These are phyloP conservation scores for Leishmania martiniquensis DNA, from an alignment of 208 protist species.

Conservation along the genomic window DNA sequence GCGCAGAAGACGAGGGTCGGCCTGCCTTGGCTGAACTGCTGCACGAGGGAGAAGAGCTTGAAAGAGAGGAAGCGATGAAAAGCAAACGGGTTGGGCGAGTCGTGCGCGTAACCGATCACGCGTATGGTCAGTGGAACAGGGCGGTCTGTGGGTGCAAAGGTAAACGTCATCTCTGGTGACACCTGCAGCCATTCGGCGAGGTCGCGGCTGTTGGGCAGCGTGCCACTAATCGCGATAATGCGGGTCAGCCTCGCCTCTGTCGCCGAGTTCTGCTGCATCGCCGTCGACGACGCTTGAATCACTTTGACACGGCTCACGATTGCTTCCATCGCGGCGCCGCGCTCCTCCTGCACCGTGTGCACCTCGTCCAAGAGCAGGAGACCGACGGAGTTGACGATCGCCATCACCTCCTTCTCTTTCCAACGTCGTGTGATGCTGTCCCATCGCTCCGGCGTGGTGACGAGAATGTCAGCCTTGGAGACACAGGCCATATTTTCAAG, in stretches of 20 bases:
- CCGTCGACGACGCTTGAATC: conserved; percentile 32
- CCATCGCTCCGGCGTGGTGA: conserved; percentile 95
- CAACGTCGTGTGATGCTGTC: conserved; percentile 94
- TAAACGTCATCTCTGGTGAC: conserved; percentile 41
- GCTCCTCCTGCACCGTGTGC: conserved; percentile 91
- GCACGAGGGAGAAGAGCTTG: conserved; percentile 82
- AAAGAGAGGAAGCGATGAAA: conserved; percentile 93
- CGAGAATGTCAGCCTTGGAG: conserved; percentile 74
- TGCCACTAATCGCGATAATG: conserved; percentile 92
- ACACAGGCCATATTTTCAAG: conserved; percentile 42
- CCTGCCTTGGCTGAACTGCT: conserved; percentile 69
- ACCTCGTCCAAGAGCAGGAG: conserved; percentile 94
- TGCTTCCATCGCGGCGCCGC: conserved; percentile 92
- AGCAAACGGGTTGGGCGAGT: conserved; percentile 81
- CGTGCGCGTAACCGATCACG: conserved; percentile 75
- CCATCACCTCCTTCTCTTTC: conserved; percentile 74
- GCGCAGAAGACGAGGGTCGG: conserved; percentile 92
- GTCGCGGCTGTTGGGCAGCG: conserved; percentile 92
- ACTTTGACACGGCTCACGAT: conserved; percentile 92
- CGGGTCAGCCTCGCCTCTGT: conserved; percentile 36
- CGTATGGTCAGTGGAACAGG: conserved; percentile 80
- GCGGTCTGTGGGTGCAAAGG: conserved; percentile 73
- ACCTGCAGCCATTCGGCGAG: conserved; percentile 91
- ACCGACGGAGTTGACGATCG: conserved; percentile 73
- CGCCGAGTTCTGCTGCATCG: background rate